Percentiles rank a stretch among this genome's conserved stretches.
Evolutionary conservation across 495 filamentous ascomycete species (phyloP).

Genomic region (Melanomma pulvis-pyrius): DNA sequence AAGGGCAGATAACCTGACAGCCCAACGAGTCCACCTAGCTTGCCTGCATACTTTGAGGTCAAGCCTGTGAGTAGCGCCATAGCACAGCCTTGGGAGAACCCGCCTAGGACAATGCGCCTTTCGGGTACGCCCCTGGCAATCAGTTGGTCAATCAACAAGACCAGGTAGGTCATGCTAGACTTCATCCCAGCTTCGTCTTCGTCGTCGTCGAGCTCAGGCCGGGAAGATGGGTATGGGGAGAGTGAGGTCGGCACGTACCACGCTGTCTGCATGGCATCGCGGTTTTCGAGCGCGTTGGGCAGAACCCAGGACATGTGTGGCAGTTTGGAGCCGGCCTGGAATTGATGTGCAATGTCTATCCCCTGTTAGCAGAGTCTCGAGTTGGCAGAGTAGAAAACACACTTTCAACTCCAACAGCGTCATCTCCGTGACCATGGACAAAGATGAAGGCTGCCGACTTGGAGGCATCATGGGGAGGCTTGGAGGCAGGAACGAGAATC

Average conservation of each 20-base stretch:
- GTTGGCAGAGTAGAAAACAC: neutral
- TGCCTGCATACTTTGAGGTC: conserved; percentile 42
- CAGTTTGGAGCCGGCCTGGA: conserved; percentile 48
- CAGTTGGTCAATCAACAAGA: conserved; percentile 46
- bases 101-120: conserved; percentile 48
- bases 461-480: conserved; percentile 36
- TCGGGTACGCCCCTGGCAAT: conserved; percentile 43
- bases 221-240: conserved; percentile 42
- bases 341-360: conserved; percentile 46
- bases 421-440: conserved; percentile 51
- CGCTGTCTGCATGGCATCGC: conserved; percentile 45
- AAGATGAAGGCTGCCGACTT: conserved; percentile 51
- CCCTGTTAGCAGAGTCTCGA: neutral
- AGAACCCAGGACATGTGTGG: conserved; percentile 49
- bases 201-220: conserved; percentile 41
- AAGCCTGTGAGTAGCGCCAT: conserved; percentile 46
- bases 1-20: conserved; percentile 50
- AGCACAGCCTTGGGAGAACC: conserved; percentile 52
- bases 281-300: conserved; percentile 49
- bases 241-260: conserved; percentile 49
- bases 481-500: conserved; percentile 40
- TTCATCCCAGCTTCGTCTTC: conserved; percentile 47
- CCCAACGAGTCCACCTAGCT: conserved; percentile 46
- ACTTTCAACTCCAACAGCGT: conserved; percentile 48
- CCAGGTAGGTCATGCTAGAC: conserved; percentile 46